A percentile compares a stretch with the other conserved stretches of the same genome.
phyloP scores from a whole-genome alignment of 106 monocot species.

The Agapanthus africanus region DNA sequence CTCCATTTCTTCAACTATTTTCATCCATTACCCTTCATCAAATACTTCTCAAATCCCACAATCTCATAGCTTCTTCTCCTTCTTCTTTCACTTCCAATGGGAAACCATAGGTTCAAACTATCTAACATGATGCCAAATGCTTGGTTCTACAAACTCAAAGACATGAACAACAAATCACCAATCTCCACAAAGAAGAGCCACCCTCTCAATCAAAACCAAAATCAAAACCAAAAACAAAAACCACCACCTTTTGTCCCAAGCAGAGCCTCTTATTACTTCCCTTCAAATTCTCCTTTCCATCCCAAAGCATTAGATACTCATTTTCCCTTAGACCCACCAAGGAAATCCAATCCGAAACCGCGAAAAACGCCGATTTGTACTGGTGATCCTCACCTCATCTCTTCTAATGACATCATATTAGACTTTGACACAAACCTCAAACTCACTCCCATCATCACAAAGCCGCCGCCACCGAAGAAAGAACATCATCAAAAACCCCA shows the following conservation, averaged over 20 bases:
- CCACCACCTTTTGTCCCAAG: constrained; percentile 12
- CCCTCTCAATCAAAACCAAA: neutral
- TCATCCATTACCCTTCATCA: neutral
- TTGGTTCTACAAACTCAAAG: constrained; percentile 70
- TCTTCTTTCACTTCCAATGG: constrained; percentile 20
- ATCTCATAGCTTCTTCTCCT: neutral
- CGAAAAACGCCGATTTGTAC: constrained; percentile 6
- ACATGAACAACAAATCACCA: constrained; percentile 18
- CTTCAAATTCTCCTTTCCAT: constrained; percentile 23
- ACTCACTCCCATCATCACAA: constrained; percentile 57
- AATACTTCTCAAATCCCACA: neutral
- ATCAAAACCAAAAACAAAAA: neutral
- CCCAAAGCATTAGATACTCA: constrained; percentile 22
- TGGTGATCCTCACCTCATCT: neutral
- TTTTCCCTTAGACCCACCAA: constrained; percentile 19
- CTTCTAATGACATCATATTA: constrained; percentile 25
- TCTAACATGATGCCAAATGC: constrained; percentile 71
- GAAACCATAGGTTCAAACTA: constrained; percentile 55
- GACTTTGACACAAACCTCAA: constrained; percentile 20
- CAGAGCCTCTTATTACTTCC: constrained; percentile 66
- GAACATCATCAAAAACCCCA: constrained; percentile 3
- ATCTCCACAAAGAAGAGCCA: neutral
- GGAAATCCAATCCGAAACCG: constrained; percentile 23
- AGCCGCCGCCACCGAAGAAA: no score
- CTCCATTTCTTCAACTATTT: neutral